Evolutionary conservation across 192 early-diverging fungal species (phyloP), one percentile per base, ranked within the genome.

Genomic region (Geosiphon pyriformis): DNA sequence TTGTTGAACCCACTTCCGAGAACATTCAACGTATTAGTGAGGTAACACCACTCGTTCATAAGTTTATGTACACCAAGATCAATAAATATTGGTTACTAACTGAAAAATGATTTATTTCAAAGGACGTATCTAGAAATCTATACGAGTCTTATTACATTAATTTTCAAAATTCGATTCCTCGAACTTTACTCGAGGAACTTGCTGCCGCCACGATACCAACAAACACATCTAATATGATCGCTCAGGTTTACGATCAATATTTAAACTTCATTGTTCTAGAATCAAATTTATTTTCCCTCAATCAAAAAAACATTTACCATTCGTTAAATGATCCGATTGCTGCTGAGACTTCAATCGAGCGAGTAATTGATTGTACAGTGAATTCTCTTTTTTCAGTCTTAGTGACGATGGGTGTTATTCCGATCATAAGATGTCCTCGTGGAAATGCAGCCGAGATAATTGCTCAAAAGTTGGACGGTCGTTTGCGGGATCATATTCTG

Each of bases 81-180:
- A 20, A 20, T 42, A 23, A 34, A 34, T 42, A 33, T 61, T 30
- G 31, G 10, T 12, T 35, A 61, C 29, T n/a, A 42, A 12, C 30
- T 35, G 12, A 17, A 25, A 35, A 47, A 33, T 32, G 32, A 27
- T 64, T 2, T 27, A 23, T 22, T 47, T 59, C 17, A 49, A 72
- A 93, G 89, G 97, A 99, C 75, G 75, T 99, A 32, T 81, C 85
- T 25, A 88, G 85, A 67, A 85, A 91, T 47, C 73, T 99, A 50
- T 99, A 99, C 75, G 95, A 97, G 67, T 87, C 92, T 25, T 98
- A 94, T 68, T 95, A 97, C 68, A 78, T 99, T 68, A 98, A 99
- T 78, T 99, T 98, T 76, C 82, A 89, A 34, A 90, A 89, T 2
- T 80, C 90, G 42, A 76, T 99, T 62, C 86, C 97, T 7, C 85